Conservation (phyloP, 306 rosid genomes). For the Fagus crenata region DNA sequence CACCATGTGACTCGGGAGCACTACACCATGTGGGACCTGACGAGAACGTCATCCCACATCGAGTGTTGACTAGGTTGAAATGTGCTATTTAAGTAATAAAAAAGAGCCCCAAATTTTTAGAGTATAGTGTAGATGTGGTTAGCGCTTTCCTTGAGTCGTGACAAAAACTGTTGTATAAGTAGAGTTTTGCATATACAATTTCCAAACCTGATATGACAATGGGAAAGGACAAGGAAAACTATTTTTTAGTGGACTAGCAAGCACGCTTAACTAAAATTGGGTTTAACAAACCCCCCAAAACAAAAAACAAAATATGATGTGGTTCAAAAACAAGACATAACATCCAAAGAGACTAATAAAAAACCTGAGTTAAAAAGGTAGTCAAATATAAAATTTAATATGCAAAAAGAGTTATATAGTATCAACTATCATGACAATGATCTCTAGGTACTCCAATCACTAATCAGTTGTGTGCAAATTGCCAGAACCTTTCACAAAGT, state of each 20-base stretch:
- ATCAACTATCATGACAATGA: neutral
- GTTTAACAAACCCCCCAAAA: neutral
- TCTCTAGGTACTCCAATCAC: neutral
- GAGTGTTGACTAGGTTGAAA: too few relatives aligned
- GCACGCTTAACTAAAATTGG: neutral
- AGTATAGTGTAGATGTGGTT: too few relatives aligned
- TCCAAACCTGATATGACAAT: neutral
- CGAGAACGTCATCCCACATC: too few relatives aligned
- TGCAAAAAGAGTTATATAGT: neutral
- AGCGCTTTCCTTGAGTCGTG: too few relatives aligned
- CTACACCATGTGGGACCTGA: too few relatives aligned
- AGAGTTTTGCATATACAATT: neutral
- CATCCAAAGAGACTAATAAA: neutral
- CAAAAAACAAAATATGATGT: neutral
- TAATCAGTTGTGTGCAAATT: neutral
- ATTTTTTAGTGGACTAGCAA: neutral
- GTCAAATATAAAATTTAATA: neutral
- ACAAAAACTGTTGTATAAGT: neutral
- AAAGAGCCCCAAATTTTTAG: too few relatives aligned
- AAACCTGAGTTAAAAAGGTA: neutral
- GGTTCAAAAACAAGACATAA: neutral
- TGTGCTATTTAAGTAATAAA: too few relatives aligned
- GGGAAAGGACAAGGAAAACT: neutral
- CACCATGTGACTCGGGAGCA: too few relatives aligned
- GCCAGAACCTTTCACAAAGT: constrained; percentile 7